A percentile compares a stretch with the other conserved stretches of the same genome.
These are phyloP conservation scores for Pseudocercospora eumusae DNA, from an alignment of 2,329 filamentous ascomycete genomes.

Conservation along the genomic window DNA sequence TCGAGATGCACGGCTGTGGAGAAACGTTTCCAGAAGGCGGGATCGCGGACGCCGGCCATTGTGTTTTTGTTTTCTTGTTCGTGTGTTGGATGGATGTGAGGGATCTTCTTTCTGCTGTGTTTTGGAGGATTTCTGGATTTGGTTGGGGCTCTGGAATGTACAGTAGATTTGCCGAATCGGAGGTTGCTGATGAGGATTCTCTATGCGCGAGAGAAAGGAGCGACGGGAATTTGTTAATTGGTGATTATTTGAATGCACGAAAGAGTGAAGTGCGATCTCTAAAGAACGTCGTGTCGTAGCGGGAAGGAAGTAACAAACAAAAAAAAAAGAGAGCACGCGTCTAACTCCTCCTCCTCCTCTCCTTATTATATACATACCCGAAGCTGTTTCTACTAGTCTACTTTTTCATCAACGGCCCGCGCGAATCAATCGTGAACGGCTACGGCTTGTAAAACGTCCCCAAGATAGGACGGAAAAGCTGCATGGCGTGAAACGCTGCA, in stretches of 20 bases:
- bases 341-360: neutral
- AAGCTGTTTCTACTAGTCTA: neutral
- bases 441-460: too few species aligned
- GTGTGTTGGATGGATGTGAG: neutral
- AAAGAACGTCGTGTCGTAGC: neutral
- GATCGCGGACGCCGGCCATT: conserved; percentile 58
- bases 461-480: neutral
- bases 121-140: neutral
- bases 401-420: neutral
- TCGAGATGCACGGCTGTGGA: conserved; percentile 59
- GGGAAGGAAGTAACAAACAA: neutral
- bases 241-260: too few species aligned
- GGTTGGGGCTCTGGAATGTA: conserved; percentile 5
- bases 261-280: conserved; percentile 27
- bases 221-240: too few species aligned
- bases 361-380: neutral
- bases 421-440: conserved; percentile 4
- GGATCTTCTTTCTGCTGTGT: neutral
- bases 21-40: conserved; percentile 63
- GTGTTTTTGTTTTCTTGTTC: neutral
- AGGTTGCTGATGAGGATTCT: too few species aligned
- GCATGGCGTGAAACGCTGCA: too few species aligned
- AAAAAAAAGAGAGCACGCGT: neutral
- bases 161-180: neutral
- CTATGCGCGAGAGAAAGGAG: too few species aligned